A percentile compares a stretch with the other conserved stretches of the same genome.
Evolutionary conservation across 2,329 filamentous ascomycete genomes (phyloP).

Genomic region (Ustilaginoidea virens): DNA sequence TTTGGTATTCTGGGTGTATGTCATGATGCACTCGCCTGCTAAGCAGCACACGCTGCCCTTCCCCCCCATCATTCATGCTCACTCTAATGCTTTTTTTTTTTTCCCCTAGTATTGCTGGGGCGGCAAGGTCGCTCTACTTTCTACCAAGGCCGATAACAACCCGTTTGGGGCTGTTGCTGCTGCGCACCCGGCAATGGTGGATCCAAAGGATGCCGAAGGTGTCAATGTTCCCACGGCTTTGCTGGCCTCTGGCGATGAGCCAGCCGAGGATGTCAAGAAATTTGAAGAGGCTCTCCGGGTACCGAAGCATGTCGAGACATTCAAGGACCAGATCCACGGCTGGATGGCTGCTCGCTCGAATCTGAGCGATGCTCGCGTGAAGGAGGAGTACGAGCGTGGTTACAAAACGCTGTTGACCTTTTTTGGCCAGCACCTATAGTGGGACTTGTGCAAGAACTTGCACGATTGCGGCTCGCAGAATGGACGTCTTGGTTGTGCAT

Average conservation of each 20-base stretch:
- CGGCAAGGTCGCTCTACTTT: conserved; percentile 46
- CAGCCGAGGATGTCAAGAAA: conserved; percentile 35
- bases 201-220: conserved; percentile 40
- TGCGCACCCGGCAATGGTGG: conserved; percentile 48
- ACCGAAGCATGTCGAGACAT: conserved; percentile 49
- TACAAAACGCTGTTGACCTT: conserved; percentile 45
- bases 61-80: no score
- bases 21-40: conserved; percentile 4
- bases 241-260: conserved; percentile 52
- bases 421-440: conserved; percentile 34
- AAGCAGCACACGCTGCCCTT: no score
- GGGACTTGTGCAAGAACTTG: no score
- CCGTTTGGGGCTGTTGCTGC: conserved; percentile 38
- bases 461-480: no score
- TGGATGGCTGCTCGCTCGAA: conserved; percentile 58
- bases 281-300: conserved; percentile 37
- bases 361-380: conserved; percentile 38
- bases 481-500: no score
- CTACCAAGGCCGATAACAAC: conserved; percentile 32
- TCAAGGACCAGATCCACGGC: conserved; percentile 51
- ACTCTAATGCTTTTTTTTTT: no score
- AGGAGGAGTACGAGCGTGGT: conserved; percentile 45
- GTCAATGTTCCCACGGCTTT: conserved; percentile 47
- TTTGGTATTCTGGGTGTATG: conserved; percentile 47
- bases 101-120: conserved; percentile 47